phyloP scores from a whole-genome alignment of 768 basidiomycete genomes.

The Hygrocybe coccinea region DNA sequence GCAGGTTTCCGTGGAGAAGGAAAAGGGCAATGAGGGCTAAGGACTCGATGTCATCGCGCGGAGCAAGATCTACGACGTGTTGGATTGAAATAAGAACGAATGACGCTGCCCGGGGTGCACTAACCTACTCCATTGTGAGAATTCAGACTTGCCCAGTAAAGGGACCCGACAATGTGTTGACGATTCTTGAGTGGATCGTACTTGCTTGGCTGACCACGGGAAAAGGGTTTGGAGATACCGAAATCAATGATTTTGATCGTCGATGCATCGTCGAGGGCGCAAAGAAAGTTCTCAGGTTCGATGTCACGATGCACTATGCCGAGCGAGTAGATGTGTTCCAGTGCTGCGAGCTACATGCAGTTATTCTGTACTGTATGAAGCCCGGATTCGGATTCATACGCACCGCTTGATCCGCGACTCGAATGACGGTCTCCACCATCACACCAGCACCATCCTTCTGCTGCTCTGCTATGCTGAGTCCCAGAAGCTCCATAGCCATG shows the following conservation, averaged over 20 bases:
- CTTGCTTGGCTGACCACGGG: constrained; percentile 12
- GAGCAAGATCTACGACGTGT: constrained; percentile 20
- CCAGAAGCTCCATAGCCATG: constrained; percentile 30
- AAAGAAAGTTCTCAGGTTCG: constrained; percentile 34
- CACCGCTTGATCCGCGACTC: constrained; percentile 23
- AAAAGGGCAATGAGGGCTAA: constrained; percentile 53
- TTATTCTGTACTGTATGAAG: constrained; percentile 3
- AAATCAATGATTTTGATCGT: constrained; percentile 31
- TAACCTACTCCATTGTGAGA: constrained; percentile 29
- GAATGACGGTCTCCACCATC: constrained; percentile 19
- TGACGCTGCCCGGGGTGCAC: constrained; percentile 12
- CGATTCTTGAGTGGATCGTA: constrained; percentile 22
- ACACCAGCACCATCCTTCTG: constrained; percentile 15
- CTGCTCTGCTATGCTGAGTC: constrained; percentile 19
- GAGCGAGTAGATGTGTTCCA: constrained; percentile 29
- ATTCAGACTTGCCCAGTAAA: constrained; percentile 32
- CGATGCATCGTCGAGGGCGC: constrained; percentile 19
- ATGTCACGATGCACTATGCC: constrained; percentile 36
- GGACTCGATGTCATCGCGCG: constrained; percentile 54
- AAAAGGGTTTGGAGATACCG: constrained; percentile 23
- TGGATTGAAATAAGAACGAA: too few species aligned
- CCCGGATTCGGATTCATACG: constrained; percentile 3
- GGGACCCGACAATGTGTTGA: constrained; percentile 23
- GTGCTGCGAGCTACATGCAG: constrained; percentile 25
- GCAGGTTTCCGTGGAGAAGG: constrained; percentile 45